Conservation (phyloP, 768 basidiomycete species). For the Coprinopsis sp. region DNA sequence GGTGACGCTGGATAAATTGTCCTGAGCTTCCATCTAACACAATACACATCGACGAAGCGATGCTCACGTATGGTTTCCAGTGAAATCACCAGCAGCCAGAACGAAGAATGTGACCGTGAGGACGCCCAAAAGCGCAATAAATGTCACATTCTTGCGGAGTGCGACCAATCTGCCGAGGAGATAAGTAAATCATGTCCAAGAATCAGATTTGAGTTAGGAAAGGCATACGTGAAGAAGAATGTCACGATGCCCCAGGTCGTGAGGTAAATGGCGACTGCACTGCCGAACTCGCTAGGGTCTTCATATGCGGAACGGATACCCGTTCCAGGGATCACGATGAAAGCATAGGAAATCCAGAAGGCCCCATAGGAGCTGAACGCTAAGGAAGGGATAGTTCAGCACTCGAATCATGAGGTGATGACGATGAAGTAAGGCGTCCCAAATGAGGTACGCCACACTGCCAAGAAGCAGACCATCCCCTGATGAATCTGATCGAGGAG, state of each 20-base stretch:
- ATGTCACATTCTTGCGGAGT: slow-evolving; percentile 35
- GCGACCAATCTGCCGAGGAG: slow-evolving; percentile 28
- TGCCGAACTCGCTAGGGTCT: slow-evolving; percentile 30
- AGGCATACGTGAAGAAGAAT: slow-evolving; percentile 56
- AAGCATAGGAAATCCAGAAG: slow-evolving; percentile 84
- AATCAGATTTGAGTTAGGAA: slow-evolving; percentile 2
- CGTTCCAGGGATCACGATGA: slow-evolving; percentile 64
- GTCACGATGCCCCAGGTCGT: slow-evolving; percentile 73
- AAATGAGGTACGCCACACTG: not conserved
- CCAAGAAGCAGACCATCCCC: no score
- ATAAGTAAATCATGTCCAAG: not conserved
- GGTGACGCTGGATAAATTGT: slow-evolving; percentile 20
- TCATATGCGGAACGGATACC: slow-evolving; percentile 57
- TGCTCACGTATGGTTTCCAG: slow-evolving; percentile 24
- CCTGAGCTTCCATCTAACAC: no score
- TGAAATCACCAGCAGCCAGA: slow-evolving; percentile 38
- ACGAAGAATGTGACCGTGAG: slow-evolving; percentile 38
- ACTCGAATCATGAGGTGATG: not conserved
- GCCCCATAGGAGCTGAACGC: slow-evolving; percentile 82
- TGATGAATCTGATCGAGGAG: not conserved
- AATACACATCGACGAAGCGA: not conserved
- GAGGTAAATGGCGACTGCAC: slow-evolving; percentile 71
- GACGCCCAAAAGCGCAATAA: slow-evolving; percentile 34
- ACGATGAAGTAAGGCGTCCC: not conserved
- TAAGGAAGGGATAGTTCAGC: slow-evolving; percentile 18